Base-by-base conservation (phyloP, 768 basidiomycete species). In the Astraeus odoratus region DNA sequence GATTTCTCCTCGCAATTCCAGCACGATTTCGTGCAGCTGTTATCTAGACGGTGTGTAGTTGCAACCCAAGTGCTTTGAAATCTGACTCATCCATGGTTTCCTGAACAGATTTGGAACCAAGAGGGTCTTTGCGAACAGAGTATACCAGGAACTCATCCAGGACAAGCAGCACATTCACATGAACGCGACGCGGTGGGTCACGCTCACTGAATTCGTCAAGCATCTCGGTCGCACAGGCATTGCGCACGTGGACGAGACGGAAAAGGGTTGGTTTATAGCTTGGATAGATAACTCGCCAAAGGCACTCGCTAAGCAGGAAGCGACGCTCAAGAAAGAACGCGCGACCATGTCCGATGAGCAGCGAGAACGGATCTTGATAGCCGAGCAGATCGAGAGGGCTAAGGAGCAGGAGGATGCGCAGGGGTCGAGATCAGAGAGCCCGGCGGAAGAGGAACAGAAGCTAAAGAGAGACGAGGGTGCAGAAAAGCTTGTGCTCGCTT, bases 281-380 rank as follows among this genome's bases (percentile, higher is more conserved):
- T 99, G 96, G 96, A 88, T 99, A 43, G 96, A 99, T 65, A 97
- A 77, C 65, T 88, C 87, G 46, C 96, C 96, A 12, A 89, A 92
- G 57, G 92, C 96, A 2, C 72, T 99, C 26, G 90, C 88, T 7
- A 91, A 92, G 25, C 59, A 88, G 76, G 89, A 90, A 64, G 87
- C 88, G 13, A 82, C 80, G 18, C 56, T 85, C 71, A 95, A 97
- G 73, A 92, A 94, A 67, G 95, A 98, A 59, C 76, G 94, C 13
- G 77, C 82, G 19, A 89, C 89, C 20, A 83, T 81, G 62, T 93
- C 90, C 18, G 95, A 98, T 58, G 96, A 99, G 65, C 88, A 92
- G 62, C 78, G 96, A 33, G 95, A 98, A 65, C 81, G 96, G 13
- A 68, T 79, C 55, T 75, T 92, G 40, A 86, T 99, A 50, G 75